Percentiles rank a stretch among this genome's conserved stretches.
Conservation (phyloP, 371 early-diverging fungal genomes). For the Sanchytrium tribonematis region DNA sequence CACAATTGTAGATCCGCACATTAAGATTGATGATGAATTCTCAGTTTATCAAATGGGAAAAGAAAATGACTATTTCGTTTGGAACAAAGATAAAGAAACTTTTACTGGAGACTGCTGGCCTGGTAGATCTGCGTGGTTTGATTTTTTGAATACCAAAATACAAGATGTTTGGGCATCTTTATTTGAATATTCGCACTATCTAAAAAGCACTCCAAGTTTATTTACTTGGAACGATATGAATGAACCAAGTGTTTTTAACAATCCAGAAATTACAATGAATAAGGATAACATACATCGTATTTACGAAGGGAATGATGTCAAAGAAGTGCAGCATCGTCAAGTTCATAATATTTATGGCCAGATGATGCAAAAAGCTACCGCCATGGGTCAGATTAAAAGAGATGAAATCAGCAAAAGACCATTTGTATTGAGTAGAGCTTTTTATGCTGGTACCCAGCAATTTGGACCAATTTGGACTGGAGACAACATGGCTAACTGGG, state of each 20-base stretch:
- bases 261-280: slow-evolving; percentile 70
- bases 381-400: slow-evolving; percentile 21
- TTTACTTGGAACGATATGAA: slow-evolving; percentile 87
- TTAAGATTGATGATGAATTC: slow-evolving; percentile 52
- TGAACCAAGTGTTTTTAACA: slow-evolving; percentile 48
- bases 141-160: slow-evolving; percentile 47
- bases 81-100: slow-evolving; percentile 24
- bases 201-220: slow-evolving; percentile 36
- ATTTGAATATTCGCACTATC: slow-evolving; percentile 9
- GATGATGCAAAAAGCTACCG: slow-evolving; percentile 22
- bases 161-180: slow-evolving; percentile 43
- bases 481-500: slow-evolving; percentile 59
- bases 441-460: slow-evolving; percentile 59
- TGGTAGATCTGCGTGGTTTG: slow-evolving; percentile 56
- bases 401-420: slow-evolving; percentile 27
- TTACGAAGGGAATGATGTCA: slow-evolving; percentile 4
- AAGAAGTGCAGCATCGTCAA: slow-evolving; percentile 48
- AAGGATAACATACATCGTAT: slow-evolving; percentile 47
- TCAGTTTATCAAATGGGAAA: slow-evolving; percentile 43
- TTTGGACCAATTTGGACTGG: slow-evolving; percentile 76
- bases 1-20: slow-evolving; percentile 83
- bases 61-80: slow-evolving; percentile 40
- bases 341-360: slow-evolving; percentile 64
- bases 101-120: slow-evolving; percentile 86
- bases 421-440: slow-evolving; percentile 62